Evolutionary conservation across 1,284 basidiomycete species (phyloP).

Genomic region (Pascua sp.): DNA sequence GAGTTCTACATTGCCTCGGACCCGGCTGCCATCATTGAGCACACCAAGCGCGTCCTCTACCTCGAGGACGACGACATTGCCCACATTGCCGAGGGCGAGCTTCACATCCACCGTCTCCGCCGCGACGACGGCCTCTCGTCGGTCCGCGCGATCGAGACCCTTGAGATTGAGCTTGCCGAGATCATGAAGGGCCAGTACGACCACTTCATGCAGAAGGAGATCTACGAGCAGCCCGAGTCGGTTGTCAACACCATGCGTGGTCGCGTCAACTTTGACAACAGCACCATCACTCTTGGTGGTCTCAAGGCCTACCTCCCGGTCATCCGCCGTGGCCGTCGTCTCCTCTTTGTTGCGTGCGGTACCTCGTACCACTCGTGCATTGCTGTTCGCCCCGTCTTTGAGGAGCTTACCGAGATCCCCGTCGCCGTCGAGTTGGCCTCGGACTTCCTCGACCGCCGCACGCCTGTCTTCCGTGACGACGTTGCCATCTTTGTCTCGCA

Average conservation of each 20-base stretch:
- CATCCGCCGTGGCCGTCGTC: constrained; percentile 89
- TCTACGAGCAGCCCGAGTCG: constrained; percentile 99
- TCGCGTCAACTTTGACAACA: constrained; percentile 96
- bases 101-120: constrained; percentile 97
- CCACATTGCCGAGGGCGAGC: constrained; percentile 92
- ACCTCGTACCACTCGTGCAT: constrained; percentile 97
- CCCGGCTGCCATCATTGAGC: constrained; percentile 92
- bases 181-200: constrained; percentile 99
- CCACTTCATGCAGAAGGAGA: constrained; percentile 99
- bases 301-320: constrained; percentile 92
- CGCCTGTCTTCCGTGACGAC: constrained; percentile 98
- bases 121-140: constrained; percentile 73
- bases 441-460: constrained; percentile 98
- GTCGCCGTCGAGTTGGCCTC: constrained; percentile 96
- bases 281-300: constrained; percentile 89
- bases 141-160: constrained; percentile 94
- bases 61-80: constrained; percentile 99
- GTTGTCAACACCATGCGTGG: constrained; percentile 99
- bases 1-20: constrained; percentile 99
- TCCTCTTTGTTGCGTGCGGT: constrained; percentile 96
- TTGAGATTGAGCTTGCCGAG: constrained; percentile 97
- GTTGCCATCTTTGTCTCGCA: constrained; percentile 96
- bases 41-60: constrained; percentile 98
- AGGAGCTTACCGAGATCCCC: constrained; percentile 98
- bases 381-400: constrained; percentile 89